A percentile compares a stretch with the other conserved stretches of the same genome.
phyloP scores from a whole-genome alignment of 2,329 filamentous ascomycete genomes.

The Xylaria sp. region DNA sequence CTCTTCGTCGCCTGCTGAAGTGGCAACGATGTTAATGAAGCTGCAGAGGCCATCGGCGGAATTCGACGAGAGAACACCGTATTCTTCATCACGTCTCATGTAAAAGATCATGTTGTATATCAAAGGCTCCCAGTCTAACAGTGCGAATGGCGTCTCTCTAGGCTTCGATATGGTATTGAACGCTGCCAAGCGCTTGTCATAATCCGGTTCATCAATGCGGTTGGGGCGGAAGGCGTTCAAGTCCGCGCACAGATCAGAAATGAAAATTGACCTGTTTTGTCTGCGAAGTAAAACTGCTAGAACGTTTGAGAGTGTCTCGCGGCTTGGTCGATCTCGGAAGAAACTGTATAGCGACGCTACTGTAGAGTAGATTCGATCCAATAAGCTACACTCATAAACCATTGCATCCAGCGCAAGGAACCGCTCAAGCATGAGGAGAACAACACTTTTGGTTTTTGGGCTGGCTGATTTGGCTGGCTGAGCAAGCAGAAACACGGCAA shows the following conservation, averaged over 20 bases:
- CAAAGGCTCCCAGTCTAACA: constrained; percentile 86
- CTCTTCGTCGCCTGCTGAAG: constrained; percentile 55
- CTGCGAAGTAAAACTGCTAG: constrained; percentile 75
- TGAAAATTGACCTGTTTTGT: constrained; percentile 68
- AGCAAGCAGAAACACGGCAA: constrained; percentile 82
- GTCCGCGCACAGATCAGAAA: constrained; percentile 77
- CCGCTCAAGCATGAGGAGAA: constrained; percentile 82
- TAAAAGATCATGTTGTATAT: constrained; percentile 91
- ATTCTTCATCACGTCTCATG: constrained; percentile 86
- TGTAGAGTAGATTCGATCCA: constrained; percentile 75
- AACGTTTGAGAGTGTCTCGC: constrained; percentile 78
- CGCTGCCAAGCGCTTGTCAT: constrained; percentile 80
- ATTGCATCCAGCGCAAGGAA: constrained; percentile 77
- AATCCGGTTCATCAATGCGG: constrained; percentile 87
- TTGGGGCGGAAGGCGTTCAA: constrained; percentile 82
- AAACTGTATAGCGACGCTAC: constrained; percentile 87
- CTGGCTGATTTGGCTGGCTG: constrained; percentile 87
- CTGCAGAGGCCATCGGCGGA: constrained; percentile 83
- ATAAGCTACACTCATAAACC: constrained; percentile 66
- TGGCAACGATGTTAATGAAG: constrained; percentile 74
- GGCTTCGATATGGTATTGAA: constrained; percentile 78
- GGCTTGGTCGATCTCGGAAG: constrained; percentile 83
- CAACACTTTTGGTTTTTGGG: constrained; percentile 82
- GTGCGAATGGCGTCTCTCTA: constrained; percentile 68
- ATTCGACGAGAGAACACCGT: constrained; percentile 82